A percentile compares a stretch with the other conserved stretches of the same genome.
Conservation (phyloP, 495 filamentous ascomycete species). For the Talaromyces thailandensis region DNA sequence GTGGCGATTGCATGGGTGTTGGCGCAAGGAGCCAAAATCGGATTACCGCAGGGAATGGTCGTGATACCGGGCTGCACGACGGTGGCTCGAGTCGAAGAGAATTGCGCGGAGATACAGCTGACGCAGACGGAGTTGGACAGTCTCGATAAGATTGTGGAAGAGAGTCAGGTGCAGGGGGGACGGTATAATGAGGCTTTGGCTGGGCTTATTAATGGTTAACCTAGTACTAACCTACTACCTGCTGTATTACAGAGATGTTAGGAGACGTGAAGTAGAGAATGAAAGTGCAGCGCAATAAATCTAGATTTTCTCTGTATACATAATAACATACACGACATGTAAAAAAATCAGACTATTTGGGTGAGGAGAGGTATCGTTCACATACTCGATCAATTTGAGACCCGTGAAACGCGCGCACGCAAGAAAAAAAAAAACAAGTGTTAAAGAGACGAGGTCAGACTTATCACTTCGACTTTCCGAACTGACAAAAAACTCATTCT, state of each 20-base stretch:
- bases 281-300: not conserved
- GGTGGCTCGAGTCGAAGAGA: conserved; percentile 38
- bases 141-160: conserved; percentile 27
- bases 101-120: conserved; percentile 32
- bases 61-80: conserved; percentile 65
- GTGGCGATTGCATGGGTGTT: conserved; percentile 61
- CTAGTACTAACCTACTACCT: not conserved
- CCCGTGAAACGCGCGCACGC: too few relatives aligned
- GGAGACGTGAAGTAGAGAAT: too few relatives aligned
- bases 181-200: not conserved
- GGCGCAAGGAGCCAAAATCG: conserved; percentile 23
- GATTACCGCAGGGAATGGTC: conserved; percentile 49
- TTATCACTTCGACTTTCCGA: too few relatives aligned
- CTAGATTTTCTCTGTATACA: not conserved
- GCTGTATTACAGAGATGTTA: too few relatives aligned
- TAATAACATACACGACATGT: not conserved
- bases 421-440: not conserved
- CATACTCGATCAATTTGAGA: not conserved
- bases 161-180: not conserved
- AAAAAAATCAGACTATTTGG: not conserved
- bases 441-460: not conserved
- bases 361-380: not conserved
- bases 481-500: not conserved
- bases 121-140: conserved; percentile 38
- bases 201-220: conserved; percentile 1